Base-by-base conservation (phyloP, 306 rosid species). In the Pterocarpus macrocarpus region DNA sequence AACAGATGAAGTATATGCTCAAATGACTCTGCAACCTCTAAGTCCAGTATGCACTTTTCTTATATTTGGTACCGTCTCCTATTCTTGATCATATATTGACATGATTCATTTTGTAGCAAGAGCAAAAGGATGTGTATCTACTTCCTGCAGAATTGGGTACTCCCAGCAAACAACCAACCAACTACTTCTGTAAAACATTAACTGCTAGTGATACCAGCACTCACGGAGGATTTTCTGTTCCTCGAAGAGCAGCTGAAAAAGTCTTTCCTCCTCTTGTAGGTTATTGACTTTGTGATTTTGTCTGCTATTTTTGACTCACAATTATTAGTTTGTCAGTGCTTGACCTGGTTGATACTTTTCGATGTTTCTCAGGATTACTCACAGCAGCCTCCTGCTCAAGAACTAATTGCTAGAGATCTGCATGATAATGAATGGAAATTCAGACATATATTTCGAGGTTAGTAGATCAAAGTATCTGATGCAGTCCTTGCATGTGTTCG, bases 191-290 rank as follows among this genome's bases (percentile, higher is more conserved):
- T 70, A 91, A 91, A 86, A 89, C 91, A 14, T 81, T 91, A 77
- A 91, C 96, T 35, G 93, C 96, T 63, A 91, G 95, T 82, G 95
- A 89, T 80, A 91, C 95, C 61, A 91, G 95, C 81, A 91, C 93
- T 14, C 96, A 91, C 73, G 96, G 96, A 78, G 94, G 93, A 71
- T 91, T 89, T 80, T 91, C 93, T 73, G 96, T 91, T 81, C 93
- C 96, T 59, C 92, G 96, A 47, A 90, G 96, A 62, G 96, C 96
- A 69, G 96, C 96, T 33, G 96, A 91, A 81, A 91, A 91, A 88
- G 93, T 91, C 71, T 91, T 91, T 73, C 96, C 96, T 59, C 92
- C 96, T 73, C 92, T 91, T 79, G 96, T 91, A 83, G 28, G 93
- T 86, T 59, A n/a, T 75, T 69, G 43, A 13, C 41, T 35, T 58